Conservation (phyloP, 2,329 filamentous ascomycete species). For the Alternaria solani region DNA sequence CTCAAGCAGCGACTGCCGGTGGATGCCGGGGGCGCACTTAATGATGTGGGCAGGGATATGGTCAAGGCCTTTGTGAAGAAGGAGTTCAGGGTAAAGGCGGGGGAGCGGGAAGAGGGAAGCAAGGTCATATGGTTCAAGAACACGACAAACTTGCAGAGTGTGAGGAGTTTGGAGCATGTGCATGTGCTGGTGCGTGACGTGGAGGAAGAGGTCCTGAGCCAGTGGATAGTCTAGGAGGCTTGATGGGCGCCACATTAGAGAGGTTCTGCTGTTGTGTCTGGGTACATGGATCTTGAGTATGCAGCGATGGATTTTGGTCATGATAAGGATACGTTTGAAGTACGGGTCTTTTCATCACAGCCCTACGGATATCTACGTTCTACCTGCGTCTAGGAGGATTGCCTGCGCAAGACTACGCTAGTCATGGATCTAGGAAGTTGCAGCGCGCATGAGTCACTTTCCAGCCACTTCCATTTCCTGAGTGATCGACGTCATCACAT, state of each 20-base stretch:
- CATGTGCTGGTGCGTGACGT: constrained; percentile 77
- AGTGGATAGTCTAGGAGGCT: constrained; percentile 15
- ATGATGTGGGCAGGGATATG: constrained; percentile 31
- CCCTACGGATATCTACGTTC: not conserved
- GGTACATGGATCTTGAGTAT: not conserved
- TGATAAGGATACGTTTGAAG: not conserved
- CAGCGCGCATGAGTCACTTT: not conserved
- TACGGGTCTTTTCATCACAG: not conserved
- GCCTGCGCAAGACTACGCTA: not conserved
- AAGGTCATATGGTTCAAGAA: constrained; percentile 72
- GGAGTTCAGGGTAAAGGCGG: constrained; percentile 57
- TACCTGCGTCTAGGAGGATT: not conserved
- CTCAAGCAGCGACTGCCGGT: constrained; percentile 47
- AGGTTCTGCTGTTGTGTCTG: not conserved
- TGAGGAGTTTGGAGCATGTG: constrained; percentile 73
- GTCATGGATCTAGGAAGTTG: not conserved
- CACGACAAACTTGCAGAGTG: constrained; percentile 67
- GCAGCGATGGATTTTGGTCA: not conserved
- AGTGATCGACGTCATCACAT: not conserved
- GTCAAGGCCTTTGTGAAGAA: constrained; percentile 46
- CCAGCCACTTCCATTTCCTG: not conserved
- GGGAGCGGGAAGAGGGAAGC: constrained; percentile 50
- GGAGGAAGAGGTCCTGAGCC: constrained; percentile 60
- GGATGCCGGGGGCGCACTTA: constrained; percentile 44
- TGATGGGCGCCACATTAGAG: not conserved